Conservation (phyloP, 2,329 filamentous ascomycete genomes). For the Aspergillus cejpii region DNA sequence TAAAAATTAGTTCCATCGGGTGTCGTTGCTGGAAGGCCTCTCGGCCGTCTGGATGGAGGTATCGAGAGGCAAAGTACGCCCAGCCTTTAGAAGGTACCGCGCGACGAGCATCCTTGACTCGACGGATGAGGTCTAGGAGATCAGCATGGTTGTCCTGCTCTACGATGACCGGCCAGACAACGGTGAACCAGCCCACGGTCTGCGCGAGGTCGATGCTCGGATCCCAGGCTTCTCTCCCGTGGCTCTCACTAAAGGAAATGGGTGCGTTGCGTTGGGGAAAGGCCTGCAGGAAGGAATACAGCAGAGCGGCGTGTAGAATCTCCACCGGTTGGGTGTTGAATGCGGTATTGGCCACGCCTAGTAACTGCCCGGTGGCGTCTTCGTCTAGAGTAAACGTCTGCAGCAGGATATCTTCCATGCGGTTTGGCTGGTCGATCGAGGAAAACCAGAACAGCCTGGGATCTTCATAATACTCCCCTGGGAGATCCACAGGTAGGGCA, state of each 20-base stretch:
- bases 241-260: conserved; percentile 16
- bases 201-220: conserved; percentile 13
- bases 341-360: not conserved
- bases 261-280: conserved; percentile 12
- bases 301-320: conserved; percentile 11
- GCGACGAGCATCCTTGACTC: conserved; percentile 35
- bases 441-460: not conserved
- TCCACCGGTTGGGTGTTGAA: conserved; percentile 13
- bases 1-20: conserved; percentile 21
- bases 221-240: conserved; percentile 16
- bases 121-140: conserved; percentile 6
- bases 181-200: conserved; percentile 20
- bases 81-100: conserved; percentile 33
- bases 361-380: not conserved
- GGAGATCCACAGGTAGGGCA: not conserved
- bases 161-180: conserved; percentile 12
- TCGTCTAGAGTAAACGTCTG: not conserved
- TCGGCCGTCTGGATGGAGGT: conserved; percentile 24
- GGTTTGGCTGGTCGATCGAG: not conserved
- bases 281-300: conserved; percentile 9
- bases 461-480: not conserved
- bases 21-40: conserved; percentile 13
- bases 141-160: not conserved
- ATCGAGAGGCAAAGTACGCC: conserved; percentile 36
- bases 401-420: not conserved